Base-by-base conservation (phyloP, 768 basidiomycete species). In the Psilocybe cyanescens region DNA sequence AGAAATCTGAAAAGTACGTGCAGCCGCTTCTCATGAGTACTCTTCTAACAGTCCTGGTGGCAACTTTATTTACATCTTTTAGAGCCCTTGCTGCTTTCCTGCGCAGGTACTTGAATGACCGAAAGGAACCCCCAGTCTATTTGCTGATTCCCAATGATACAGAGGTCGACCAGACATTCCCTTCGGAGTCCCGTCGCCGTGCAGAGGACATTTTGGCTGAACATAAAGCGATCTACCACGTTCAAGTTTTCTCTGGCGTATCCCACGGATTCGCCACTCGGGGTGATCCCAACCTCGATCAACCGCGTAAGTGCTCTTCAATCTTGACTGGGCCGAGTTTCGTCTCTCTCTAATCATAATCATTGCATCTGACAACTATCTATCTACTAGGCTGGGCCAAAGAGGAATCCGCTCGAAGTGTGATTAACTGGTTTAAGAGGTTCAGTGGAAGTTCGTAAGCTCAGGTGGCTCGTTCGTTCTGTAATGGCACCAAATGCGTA, bases 111-210 rank as follows among this genome's bases (percentile, higher is more conserved):
- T 53, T 30, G 12, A 3, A 29, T 29, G n/a, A 19, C 7, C 4
- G 45, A 6, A n/a, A 28, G 24, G 14, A 9, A 14, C 29, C 5
- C 28, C 5, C 8, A 7, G 17, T 47, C 8, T 28, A 16, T 45
- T 12, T 58, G 19, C 37, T 51, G 5, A 67, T 84, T 11, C 3
- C 19, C 41, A 8, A 29, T 8, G 1, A 3, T 24, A 24, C 68
- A 86, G 87, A 88, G 72, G 76, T 65, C 28, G 88, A 89, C 67
- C 62, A 66, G 1, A 79, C 85, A 0, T 88, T 89, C 76, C 78
- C 84, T 1, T 24, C 75, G 0, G 76, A 78, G n/a, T 78, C 79
- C 0, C 84, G 87, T 33, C 82, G 81, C 28, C 75, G 79, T 1
- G 83, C 83, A 0, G 87, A 88, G 61, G 84, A 86, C 51, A 81